phyloP scores from a whole-genome alignment of 306 rosid species.

The Rubus parviflorus region DNA sequence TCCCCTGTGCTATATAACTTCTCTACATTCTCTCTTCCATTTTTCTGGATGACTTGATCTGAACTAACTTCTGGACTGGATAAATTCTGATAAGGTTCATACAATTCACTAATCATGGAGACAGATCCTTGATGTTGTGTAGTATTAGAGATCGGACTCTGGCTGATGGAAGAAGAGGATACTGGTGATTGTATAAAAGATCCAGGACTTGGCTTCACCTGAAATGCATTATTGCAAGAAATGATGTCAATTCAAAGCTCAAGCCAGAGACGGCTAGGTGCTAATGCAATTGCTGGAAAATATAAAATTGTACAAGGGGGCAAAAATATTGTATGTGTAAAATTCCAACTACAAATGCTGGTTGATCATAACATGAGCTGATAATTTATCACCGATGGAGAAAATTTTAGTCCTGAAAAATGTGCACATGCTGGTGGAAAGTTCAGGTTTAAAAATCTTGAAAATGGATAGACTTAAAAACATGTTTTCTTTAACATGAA shows the following conservation, averaged over 20 bases:
- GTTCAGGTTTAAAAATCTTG: not conserved
- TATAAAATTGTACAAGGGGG: not conserved
- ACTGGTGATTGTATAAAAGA: conserved; percentile 48
- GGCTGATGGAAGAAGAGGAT: conserved; percentile 51
- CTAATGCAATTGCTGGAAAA: conserved; percentile 24
- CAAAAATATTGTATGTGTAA: not conserved
- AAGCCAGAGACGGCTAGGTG: conserved; percentile 15
- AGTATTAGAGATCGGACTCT: conserved; percentile 38
- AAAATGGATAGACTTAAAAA: not conserved
- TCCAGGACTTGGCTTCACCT: conserved; percentile 61
- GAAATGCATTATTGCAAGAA: conserved; percentile 35
- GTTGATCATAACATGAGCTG: not conserved
- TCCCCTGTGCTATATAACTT: conserved; percentile 42
- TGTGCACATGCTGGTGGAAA: not conserved
- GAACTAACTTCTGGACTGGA: conserved; percentile 80
- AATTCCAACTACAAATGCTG: conserved; percentile 4
- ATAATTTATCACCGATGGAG: not conserved
- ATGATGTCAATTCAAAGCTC: conserved; percentile 16
- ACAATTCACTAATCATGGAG: conserved; percentile 40
- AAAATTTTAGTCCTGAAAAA: not conserved
- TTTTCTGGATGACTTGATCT: conserved; percentile 32
- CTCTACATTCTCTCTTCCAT: conserved; percentile 41
- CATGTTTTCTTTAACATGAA: not conserved
- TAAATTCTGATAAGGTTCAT: conserved; percentile 57
- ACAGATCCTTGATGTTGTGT: conserved; percentile 45